Conservation (phyloP, 2,329 filamentous ascomycete genomes). For the Alternaria burnsii region DNA sequence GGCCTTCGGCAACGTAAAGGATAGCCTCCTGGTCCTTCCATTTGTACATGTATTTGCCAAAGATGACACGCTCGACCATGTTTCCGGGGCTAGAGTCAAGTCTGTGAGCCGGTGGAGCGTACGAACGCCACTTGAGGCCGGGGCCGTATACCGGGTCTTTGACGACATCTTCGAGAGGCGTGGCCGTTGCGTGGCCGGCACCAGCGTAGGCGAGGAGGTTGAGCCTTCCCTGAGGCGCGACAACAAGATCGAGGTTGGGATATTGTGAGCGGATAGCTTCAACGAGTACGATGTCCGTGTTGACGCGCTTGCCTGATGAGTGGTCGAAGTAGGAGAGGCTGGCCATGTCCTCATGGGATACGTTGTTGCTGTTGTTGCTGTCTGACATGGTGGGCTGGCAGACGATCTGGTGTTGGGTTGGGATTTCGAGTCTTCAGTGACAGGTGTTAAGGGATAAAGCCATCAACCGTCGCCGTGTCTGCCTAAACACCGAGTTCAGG, state of each 20-base stretch:
- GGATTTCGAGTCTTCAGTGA: slow-evolving; percentile 2
- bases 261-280: slow-evolving; percentile 58
- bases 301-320: slow-evolving; percentile 53
- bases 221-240: slow-evolving; percentile 45
- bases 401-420: slow-evolving; percentile 25
- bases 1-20: slow-evolving; percentile 53
- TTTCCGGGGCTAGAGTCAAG: slow-evolving; percentile 48
- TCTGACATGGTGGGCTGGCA: slow-evolving; percentile 25
- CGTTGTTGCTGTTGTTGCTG: slow-evolving; percentile 15
- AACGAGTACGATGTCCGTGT: slow-evolving; percentile 55
- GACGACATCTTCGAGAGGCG: slow-evolving; percentile 53
- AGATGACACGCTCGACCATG: slow-evolving; percentile 51
- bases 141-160: slow-evolving; percentile 48
- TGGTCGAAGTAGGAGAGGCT: slow-evolving; percentile 55
- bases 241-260: slow-evolving; percentile 55
- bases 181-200: slow-evolving; percentile 53
- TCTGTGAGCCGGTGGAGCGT: slow-evolving; percentile 51
- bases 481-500: slow-evolving; percentile 12
- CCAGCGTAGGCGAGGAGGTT: slow-evolving; percentile 55
- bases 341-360: slow-evolving; percentile 47
- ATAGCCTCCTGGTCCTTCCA: slow-evolving; percentile 57
- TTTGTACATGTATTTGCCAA: slow-evolving; percentile 57
- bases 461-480: not conserved
- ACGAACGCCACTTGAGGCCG: slow-evolving; percentile 49
- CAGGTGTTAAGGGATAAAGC: slow-evolving; percentile 15